phyloP scores from a whole-genome alignment of 108 stramenopile genomes.

The Fragilaria crotonensis region DNA sequence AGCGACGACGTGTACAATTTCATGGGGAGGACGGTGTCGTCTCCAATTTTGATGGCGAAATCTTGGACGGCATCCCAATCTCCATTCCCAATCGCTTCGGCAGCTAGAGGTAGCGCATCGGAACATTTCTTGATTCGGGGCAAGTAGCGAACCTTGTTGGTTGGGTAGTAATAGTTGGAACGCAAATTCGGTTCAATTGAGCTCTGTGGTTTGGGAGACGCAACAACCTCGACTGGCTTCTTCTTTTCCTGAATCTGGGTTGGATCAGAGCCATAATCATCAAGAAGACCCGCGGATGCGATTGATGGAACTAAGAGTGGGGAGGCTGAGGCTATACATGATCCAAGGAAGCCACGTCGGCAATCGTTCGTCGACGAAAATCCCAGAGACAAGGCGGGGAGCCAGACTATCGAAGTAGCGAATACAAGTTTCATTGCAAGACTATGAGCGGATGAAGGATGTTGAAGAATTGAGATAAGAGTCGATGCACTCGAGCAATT shows the following conservation, averaged over 20 bases:
- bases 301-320: neutral
- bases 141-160: slow-evolving; percentile 69
- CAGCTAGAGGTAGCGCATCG: slow-evolving; percentile 61
- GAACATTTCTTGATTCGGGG: slow-evolving; percentile 77
- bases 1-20: slow-evolving; percentile 70
- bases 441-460: too few relatives aligned
- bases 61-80: slow-evolving; percentile 59
- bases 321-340: neutral
- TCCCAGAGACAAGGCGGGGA: too few relatives aligned
- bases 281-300: slow-evolving; percentile 47
- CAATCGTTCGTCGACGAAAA: too few relatives aligned
- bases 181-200: slow-evolving; percentile 71
- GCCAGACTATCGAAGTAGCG: too few relatives aligned
- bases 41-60: slow-evolving; percentile 69
- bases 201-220: slow-evolving; percentile 33
- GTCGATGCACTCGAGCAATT: too few relatives aligned
- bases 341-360: too few relatives aligned
- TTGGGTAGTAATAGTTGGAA: slow-evolving; percentile 67
- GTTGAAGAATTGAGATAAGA: too few relatives aligned
- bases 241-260: slow-evolving; percentile 33
- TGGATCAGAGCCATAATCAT: slow-evolving; percentile 71
- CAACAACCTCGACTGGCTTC: slow-evolving; percentile 13
- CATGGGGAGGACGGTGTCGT: slow-evolving; percentile 79
- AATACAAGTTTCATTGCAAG: too few relatives aligned
- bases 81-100: slow-evolving; percentile 40